Evolutionary conservation across 345 rosid genomes (phyloP).

Genomic region (Psidium friedrichsthalianum): DNA sequence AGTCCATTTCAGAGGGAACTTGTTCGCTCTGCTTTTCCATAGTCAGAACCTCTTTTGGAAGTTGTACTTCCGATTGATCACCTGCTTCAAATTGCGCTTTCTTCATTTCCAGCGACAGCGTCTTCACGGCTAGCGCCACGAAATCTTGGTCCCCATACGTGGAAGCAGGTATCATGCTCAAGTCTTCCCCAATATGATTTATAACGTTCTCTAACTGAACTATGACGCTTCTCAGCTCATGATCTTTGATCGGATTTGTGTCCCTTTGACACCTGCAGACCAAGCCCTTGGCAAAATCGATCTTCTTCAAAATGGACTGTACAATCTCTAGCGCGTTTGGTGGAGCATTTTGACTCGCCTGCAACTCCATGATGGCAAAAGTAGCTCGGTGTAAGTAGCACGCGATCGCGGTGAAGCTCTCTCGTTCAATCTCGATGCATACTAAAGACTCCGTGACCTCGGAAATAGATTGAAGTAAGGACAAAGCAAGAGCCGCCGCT

Average conservation of each 20-base stretch:
- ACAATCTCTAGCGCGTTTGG: slow-evolving; percentile 32
- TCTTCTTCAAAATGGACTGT: slow-evolving; percentile 34
- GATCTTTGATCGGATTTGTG: slow-evolving; percentile 15
- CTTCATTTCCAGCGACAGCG: slow-evolving; percentile 70
- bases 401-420: slow-evolving; percentile 34
- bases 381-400: slow-evolving; percentile 62
- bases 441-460: slow-evolving; percentile 30
- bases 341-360: slow-evolving; percentile 21
- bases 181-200: slow-evolving; percentile 44
- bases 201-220: slow-evolving; percentile 32
- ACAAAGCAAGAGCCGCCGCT: slow-evolving; percentile 15
- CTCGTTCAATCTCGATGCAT: slow-evolving; percentile 25
- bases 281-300: slow-evolving; percentile 37
- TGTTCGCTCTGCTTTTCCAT: not conserved
- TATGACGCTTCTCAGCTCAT: slow-evolving; percentile 26
- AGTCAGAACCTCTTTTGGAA: slow-evolving; percentile 7
- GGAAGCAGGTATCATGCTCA: slow-evolving; percentile 56
- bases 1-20: slow-evolving; percentile 41
- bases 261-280: slow-evolving; percentile 13
- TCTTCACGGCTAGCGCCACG: slow-evolving; percentile 38
- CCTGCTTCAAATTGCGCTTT: slow-evolving; percentile 20
- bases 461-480: slow-evolving; percentile 42
- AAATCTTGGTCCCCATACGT: slow-evolving; percentile 34
- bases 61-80: slow-evolving; percentile 7
- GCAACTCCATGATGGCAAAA: slow-evolving; percentile 60